Conservation (phyloP, 768 basidiomycete genomes). For the Russula virescens region DNA sequence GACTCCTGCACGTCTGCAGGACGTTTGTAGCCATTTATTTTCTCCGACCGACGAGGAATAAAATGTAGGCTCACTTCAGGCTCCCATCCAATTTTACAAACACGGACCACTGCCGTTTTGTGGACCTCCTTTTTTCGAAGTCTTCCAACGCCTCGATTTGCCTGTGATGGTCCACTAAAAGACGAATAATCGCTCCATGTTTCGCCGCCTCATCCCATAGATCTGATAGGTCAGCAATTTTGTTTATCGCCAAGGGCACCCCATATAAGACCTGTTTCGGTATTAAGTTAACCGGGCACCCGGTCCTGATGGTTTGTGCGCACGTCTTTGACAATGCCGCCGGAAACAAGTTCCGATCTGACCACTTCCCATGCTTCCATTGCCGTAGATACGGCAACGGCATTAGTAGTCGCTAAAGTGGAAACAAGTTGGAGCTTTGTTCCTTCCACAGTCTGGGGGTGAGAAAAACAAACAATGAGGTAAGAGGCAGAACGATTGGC, state of each 20-base stretch:
- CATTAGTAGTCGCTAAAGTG: constrained; percentile 44
- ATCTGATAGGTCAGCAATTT: constrained; percentile 60
- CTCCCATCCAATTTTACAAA: constrained; percentile 83
- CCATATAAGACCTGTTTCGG: constrained; percentile 67
- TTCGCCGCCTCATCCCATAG: constrained; percentile 51
- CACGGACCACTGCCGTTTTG: constrained; percentile 55
- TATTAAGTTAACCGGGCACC: constrained; percentile 9
- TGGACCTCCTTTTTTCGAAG: constrained; percentile 44
- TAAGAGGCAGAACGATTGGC: too few relatives aligned
- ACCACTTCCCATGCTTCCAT: constrained; percentile 78
- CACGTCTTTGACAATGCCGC: constrained; percentile 70
- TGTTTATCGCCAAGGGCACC: constrained; percentile 64
- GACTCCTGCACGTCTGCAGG: constrained; percentile 71
- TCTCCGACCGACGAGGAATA: too few relatives aligned
- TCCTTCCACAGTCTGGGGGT: constrained; percentile 60
- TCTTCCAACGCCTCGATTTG: constrained; percentile 62
- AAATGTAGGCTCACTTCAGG: too few relatives aligned
- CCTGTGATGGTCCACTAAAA: constrained; percentile 71
- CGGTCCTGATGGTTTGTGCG: not conserved
- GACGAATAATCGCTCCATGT: constrained; percentile 52
- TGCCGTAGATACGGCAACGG: constrained; percentile 72
- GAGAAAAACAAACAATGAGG: not conserved
- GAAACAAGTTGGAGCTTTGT: constrained; percentile 62
- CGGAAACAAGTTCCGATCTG: constrained; percentile 60
- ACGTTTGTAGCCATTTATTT: too few relatives aligned